Base-by-base conservation (phyloP, 768 basidiomycete species). In the Mycena olivaceomarginata region DNA sequence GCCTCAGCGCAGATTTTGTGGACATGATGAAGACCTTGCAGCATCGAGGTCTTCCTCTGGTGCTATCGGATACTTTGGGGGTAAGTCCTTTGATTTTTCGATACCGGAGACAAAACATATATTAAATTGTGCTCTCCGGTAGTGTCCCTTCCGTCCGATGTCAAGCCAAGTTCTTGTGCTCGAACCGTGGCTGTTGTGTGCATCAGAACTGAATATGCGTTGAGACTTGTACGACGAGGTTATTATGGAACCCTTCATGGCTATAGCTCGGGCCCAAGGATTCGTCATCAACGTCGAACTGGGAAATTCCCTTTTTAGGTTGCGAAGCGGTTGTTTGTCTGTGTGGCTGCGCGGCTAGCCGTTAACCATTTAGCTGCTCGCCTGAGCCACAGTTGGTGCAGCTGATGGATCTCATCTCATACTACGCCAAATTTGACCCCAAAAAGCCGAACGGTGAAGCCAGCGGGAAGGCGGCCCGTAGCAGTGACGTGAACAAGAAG, bases 351-450 rank as follows among this genome's bases (percentile, higher is more conserved):
- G 31, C 31, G 31, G 31, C 31, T 31, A 31, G 31, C 31, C 31
- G n/a, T 31, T 31, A 31, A 31, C 31, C 31, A 31, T 31, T 31
- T 31, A 22, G 22, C 53, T 20, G 53, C n/a, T 56, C 15, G 10
- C 18, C 39, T 41, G 37, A 41, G 40, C 62, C 41, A 65, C 43
- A 20, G 41, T 45, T 45, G 18, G 10, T 18, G 56, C 0, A 56
- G 16, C 18, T n/a, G 9, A 76, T 76, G 75, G 69, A 76, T 51
- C 69, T 70, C 63, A 67, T 70, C 39, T 1, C 45, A 45, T 76
- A 70, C 64, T 70, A 76, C 56, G 75, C 75, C 41, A 59, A 70
- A n/a, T 39, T 65, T 16, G 68, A 56, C 48, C 68, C 64, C 51
- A 66, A 75, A 22, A 11, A 12, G 25, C 40, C 60, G 5, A 60